phyloP scores from a whole-genome alignment of 305 asterid genomes.

The Striga hermonthica region DNA sequence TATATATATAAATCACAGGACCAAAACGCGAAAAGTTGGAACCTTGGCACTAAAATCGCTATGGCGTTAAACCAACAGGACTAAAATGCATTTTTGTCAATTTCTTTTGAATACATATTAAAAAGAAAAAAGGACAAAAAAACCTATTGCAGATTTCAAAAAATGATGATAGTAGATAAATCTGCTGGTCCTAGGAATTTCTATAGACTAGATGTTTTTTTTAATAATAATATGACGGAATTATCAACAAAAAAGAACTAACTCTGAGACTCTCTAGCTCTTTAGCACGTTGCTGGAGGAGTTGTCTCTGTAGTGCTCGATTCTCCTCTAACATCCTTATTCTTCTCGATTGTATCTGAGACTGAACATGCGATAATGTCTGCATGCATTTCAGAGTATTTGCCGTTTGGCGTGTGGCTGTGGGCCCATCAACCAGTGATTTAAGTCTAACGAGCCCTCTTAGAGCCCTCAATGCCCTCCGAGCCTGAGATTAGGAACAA shows the following conservation, averaged over 20 bases:
- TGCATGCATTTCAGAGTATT: slow-evolving; percentile 75
- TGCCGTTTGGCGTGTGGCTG: slow-evolving; percentile 75
- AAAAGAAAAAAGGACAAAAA: no score
- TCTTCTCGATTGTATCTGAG: slow-evolving; percentile 78
- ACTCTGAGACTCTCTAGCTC: slow-evolving; percentile 60
- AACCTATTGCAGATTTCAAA: no score
- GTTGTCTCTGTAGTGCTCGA: slow-evolving; percentile 56
- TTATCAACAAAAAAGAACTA: slow-evolving; percentile 30
- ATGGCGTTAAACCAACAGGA: no score
- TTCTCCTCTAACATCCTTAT: slow-evolving; percentile 59
- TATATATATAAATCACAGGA: no score
- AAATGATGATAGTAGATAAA: no score
- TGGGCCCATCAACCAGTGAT: slow-evolving; percentile 69
- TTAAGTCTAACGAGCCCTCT: slow-evolving; percentile 86
- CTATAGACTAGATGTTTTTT: no score
- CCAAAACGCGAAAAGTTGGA: no score
- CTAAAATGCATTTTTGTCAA: no score
- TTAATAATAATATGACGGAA: no score
- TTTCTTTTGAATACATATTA: no score
- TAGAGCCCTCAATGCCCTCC: slow-evolving; percentile 76
- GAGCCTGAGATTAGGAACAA: slow-evolving; percentile 47
- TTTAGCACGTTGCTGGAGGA: slow-evolving; percentile 55
- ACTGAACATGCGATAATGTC: slow-evolving; percentile 69
- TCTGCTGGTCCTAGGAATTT: no score
- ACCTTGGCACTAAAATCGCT: no score